Percentiles rank a stretch among this genome's conserved stretches.
Evolutionary conservation across 106 monocot genomes (phyloP).

Genomic region (Acanthochlamys bracteata): DNA sequence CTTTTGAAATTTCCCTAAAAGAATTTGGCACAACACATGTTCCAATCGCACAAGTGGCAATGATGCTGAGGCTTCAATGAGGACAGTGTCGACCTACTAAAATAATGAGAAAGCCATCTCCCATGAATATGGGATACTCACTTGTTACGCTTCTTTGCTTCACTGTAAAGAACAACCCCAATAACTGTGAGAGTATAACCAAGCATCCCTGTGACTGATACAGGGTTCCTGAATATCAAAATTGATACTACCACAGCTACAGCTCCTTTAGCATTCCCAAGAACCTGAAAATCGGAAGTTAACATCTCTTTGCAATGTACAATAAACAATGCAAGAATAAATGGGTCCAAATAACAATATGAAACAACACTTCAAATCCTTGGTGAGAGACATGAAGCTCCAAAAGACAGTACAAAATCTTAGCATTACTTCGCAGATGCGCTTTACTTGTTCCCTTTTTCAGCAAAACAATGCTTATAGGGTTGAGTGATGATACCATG

Average conservation of each 20-base stretch:
- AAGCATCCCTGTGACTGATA: constrained; percentile 81
- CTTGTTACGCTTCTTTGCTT: constrained; percentile 81
- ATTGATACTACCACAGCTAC: constrained; percentile 87
- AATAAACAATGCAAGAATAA: background rate
- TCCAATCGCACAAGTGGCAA: background rate
- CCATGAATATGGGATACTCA: constrained; percentile 9
- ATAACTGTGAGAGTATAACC: constrained; percentile 78
- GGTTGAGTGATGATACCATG: too few species aligned
- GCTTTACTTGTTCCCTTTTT: background rate
- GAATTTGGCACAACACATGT: too few species aligned
- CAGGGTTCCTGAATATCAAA: constrained; percentile 77
- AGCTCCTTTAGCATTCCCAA: constrained; percentile 94
- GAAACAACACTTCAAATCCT: too few species aligned
- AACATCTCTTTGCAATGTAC: background rate
- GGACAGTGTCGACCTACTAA: background rate
- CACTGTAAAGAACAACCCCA: constrained; percentile 78
- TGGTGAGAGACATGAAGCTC: too few species aligned
- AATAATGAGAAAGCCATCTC: background rate
- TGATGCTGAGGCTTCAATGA: background rate
- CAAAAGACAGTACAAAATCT: background rate
- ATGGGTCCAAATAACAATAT: background rate
- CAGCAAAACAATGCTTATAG: background rate
- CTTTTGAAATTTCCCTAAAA: too few species aligned
- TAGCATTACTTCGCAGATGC: background rate
- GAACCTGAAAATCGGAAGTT: constrained; percentile 45